phyloP scores from a whole-genome alignment of 2,329 filamentous ascomycete genomes.

The Cytospora piceicola region DNA sequence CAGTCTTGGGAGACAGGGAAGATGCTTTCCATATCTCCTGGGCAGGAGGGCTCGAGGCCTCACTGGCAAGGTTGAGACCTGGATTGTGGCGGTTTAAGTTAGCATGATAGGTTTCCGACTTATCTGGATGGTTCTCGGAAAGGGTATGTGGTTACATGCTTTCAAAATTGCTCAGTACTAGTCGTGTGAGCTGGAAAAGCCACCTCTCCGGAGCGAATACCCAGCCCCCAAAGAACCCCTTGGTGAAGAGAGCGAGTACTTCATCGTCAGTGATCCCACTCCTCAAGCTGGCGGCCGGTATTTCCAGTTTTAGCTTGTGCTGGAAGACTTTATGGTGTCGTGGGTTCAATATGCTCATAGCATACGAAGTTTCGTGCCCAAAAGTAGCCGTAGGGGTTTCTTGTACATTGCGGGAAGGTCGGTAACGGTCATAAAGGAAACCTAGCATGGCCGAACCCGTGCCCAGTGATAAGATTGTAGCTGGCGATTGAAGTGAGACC shows the following conservation, averaged over 20 bases:
- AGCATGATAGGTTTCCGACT: no score
- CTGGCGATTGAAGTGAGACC: no score
- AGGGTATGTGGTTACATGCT: background rate
- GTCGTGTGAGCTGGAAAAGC: background rate
- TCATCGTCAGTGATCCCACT: background rate
- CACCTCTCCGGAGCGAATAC: constrained; percentile 18
- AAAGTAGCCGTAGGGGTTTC: no score
- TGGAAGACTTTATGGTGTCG: background rate
- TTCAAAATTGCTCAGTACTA: background rate
- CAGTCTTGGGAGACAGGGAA: background rate
- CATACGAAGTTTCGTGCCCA: background rate
- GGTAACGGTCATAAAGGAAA: no score
- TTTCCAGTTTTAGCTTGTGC: background rate
- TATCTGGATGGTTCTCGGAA: no score
- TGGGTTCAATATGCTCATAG: background rate
- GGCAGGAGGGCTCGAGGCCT: background rate
- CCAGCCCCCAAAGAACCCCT: constrained; percentile 19
- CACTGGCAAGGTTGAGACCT: background rate
- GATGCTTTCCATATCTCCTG: background rate
- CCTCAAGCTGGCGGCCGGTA: background rate
- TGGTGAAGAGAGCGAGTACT: constrained; percentile 2
- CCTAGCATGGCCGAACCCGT: no score
- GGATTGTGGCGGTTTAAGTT: no score
- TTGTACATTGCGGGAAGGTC: no score
- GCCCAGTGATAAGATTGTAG: no score